Base-by-base conservation (phyloP, 169 alveolate genomes). In the Plasmodium relictum region DNA sequence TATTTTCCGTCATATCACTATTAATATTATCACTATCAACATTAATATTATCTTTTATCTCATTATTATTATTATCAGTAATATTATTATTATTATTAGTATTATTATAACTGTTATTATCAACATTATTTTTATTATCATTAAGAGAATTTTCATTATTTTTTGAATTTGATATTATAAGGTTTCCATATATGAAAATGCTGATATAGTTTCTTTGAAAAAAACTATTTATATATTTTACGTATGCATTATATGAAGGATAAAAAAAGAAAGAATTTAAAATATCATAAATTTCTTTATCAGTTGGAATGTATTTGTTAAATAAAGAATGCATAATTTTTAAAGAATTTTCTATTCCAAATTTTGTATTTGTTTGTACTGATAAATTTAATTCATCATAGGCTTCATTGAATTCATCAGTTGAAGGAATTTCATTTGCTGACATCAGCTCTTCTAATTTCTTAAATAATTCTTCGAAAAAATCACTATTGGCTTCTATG, bases 131-230 rank as follows among this genome's bases (percentile, higher is more conserved):
- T 41, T 72, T 41, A 65, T 31, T 56, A 41, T 63, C 8, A 65
- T 56, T 76, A 24, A 56, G 6, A 48, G 50, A 39, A 44, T 76
- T 61, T 76, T 76, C 74, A 54, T 14, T 41, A 37, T 56, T 54
- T 41, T 50, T 69, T 39, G 8, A 50, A 44, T 48, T 54, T 44
- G 85, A 16, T 24, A 83, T 83, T 20, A 48, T 48, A 22, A 83
- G 14, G 66, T 83, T 68, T 54, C 91, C 91, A 41, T 83, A 83
- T 83, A 83, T 83, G 58, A 83, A 83, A 37, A 83, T 58, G 83
- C 37, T 69, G 56, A 68, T 50, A 83, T 83, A 83, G 68, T 83
- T 83, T 83, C 73, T 83, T 31, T 52, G 85, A 83, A 83, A 66
- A 37, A 68, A 68, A 12, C 26, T 62, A 66, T 50, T 26, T 48